These are phyloP conservation scores for Cryptococcus sp. DNA, from an alignment of 1,284 basidiomycete species.

Conservation along the genomic window DNA sequence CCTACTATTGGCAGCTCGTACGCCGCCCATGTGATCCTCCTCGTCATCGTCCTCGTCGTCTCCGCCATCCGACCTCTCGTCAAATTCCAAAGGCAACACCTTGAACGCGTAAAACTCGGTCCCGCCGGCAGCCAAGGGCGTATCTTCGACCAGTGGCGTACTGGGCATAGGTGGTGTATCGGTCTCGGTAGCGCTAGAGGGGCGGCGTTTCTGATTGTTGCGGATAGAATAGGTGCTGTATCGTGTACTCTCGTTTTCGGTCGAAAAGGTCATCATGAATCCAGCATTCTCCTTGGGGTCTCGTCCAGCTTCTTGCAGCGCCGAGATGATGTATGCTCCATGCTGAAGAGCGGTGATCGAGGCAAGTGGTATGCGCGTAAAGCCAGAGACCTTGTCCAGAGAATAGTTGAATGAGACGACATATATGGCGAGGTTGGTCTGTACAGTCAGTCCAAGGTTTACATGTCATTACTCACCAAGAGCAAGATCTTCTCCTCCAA, in stretches of 20 bases:
- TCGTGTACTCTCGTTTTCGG: slow-evolving; percentile 60
- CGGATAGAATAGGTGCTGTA: slow-evolving; percentile 76
- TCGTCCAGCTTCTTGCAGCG: slow-evolving; percentile 80
- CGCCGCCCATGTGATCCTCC: slow-evolving; percentile 49
- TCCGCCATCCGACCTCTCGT: slow-evolving; percentile 9
- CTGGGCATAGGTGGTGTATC: slow-evolving; percentile 1
- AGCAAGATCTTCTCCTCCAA: slow-evolving; percentile 91
- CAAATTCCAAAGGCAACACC: slow-evolving; percentile 46
- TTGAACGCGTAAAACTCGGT: slow-evolving; percentile 49
- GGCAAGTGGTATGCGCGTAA: slow-evolving; percentile 78
- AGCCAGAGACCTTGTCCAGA: slow-evolving; percentile 82
- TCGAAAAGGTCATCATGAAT: slow-evolving; percentile 69
- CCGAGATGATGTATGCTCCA: slow-evolving; percentile 86
- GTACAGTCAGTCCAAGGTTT: slow-evolving; percentile 9
- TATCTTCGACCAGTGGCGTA: slow-evolving; percentile 12
- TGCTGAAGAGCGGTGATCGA: slow-evolving; percentile 70
- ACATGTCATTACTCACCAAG: slow-evolving; percentile 54
- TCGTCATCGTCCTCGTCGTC: slow-evolving; percentile 41
- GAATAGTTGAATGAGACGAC: slow-evolving; percentile 79
- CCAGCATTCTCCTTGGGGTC: slow-evolving; percentile 81
- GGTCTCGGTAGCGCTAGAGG: neutral
- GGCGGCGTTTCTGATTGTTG: slow-evolving; percentile 47
- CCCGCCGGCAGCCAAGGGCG: neutral
- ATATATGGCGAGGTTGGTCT: slow-evolving; percentile 63
- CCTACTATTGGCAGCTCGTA: slow-evolving; percentile 59